A percentile compares a stretch with the other conserved stretches of the same genome.
These are phyloP conservation scores for Candida stauntonica DNA, from an alignment of 805 yeast species.

Conservation along the genomic window DNA sequence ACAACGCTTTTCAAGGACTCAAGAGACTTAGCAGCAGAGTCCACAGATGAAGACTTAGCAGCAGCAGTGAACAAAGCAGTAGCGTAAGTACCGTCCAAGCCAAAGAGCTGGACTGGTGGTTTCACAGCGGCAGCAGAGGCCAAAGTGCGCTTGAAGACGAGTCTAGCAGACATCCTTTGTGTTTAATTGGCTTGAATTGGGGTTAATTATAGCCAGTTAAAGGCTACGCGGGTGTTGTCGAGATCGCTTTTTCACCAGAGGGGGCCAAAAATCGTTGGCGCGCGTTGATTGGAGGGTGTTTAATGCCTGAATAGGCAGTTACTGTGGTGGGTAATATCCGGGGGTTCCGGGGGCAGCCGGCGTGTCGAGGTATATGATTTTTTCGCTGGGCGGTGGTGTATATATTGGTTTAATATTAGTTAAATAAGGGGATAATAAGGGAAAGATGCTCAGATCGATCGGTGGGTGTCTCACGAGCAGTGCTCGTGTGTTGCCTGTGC, in stretches of 20 bases:
- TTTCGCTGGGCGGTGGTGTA: background rate
- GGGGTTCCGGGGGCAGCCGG: background rate
- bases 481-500: too few relatives aligned
- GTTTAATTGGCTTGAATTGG: too few relatives aligned
- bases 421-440: too few relatives aligned
- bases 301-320: background rate
- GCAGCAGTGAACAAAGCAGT: constrained; percentile 92
- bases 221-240: too few relatives aligned
- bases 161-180: constrained; percentile 14
- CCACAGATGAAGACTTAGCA: constrained; percentile 72
- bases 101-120: constrained; percentile 92
- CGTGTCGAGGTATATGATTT: too few relatives aligned
- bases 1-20: constrained; percentile 51
- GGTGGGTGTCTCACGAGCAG: too few relatives aligned
- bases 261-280: background rate
- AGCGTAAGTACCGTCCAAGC: constrained; percentile 96
- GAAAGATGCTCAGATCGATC: constrained; percentile 5
- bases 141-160: constrained; percentile 45
- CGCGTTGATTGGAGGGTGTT: constrained; percentile 6
- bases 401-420: too few relatives aligned
- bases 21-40: constrained; percentile 64
- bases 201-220: too few relatives aligned
- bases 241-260: too few relatives aligned
- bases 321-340: background rate
- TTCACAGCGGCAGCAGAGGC: constrained; percentile 72